Evolutionary conservation across 306 rosid species (phyloP).

Genomic region (Mimosa bimucronata): DNA sequence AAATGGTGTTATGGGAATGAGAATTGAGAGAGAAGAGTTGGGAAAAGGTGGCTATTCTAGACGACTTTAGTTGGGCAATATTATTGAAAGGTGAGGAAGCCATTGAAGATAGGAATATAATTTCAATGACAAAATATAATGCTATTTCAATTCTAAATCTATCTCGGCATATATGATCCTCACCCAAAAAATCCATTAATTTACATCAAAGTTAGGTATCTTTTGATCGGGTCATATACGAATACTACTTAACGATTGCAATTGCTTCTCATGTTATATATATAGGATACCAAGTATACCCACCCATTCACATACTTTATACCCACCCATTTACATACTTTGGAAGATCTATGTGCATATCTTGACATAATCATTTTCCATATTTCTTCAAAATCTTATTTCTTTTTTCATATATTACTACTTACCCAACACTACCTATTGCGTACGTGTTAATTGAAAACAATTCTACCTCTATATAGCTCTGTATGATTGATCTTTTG

Average conservation of each 20-base stretch:
- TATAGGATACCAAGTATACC: too few species aligned
- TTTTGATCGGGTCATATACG: not conserved
- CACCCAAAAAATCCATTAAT: slow-evolving; percentile 32
- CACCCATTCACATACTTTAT: too few species aligned
- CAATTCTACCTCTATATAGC: too few species aligned
- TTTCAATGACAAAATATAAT: slow-evolving; percentile 11
- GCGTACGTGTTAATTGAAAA: too few species aligned
- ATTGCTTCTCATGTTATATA: not conserved
- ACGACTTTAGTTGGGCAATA: slow-evolving; percentile 37
- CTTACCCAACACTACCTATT: too few species aligned
- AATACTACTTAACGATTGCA: too few species aligned
- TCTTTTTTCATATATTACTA: too few species aligned
- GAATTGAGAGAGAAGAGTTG: slow-evolving; percentile 29
- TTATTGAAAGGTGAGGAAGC: slow-evolving; percentile 31
- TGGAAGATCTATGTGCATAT: too few species aligned
- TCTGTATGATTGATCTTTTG: too few species aligned
- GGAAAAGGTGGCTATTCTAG: slow-evolving; percentile 31
- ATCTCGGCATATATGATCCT: not conserved
- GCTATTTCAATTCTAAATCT: not conserved
- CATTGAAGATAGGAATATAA: slow-evolving; percentile 44
- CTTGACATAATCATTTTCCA: too few species aligned
- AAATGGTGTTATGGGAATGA: not conserved
- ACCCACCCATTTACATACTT: too few species aligned
- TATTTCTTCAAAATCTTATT: too few species aligned
- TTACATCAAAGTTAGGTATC: slow-evolving; percentile 15